These are phyloP conservation scores for Ensete glaucum DNA, from an alignment of 176 grass and related monocot species.

Conservation along the genomic window DNA sequence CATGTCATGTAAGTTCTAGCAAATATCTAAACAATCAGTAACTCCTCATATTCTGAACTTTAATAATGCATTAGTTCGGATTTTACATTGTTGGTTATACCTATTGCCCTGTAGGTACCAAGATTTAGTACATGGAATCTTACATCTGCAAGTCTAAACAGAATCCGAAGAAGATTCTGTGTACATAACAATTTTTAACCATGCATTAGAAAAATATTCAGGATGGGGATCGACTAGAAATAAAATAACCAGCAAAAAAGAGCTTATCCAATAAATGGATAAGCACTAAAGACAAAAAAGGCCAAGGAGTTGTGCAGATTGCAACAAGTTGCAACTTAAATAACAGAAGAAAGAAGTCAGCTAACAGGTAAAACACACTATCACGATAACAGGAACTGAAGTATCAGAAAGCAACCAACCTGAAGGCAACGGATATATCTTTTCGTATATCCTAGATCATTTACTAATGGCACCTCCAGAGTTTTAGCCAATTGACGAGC, in stretches of 20 bases:
- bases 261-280: not conserved
- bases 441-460: slow-evolving; percentile 97
- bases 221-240: not conserved
- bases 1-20: too few relatives aligned
- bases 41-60: too few relatives aligned
- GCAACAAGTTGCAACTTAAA: not conserved
- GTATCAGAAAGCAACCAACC: slow-evolving; percentile 29
- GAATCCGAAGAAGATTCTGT: not conserved
- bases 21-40: too few relatives aligned
- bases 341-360: not conserved
- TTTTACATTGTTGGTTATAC: too few relatives aligned
- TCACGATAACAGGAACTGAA: not conserved
- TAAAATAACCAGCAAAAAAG: not conserved
- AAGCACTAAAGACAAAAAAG: not conserved
- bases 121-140: too few relatives aligned
- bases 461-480: slow-evolving; percentile 90
- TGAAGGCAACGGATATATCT: slow-evolving; percentile 96
- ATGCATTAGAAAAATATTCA: not conserved
- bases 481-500: slow-evolving; percentile 77
- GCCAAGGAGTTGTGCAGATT: not conserved
- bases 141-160: not conserved
- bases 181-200: not conserved
- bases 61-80: too few relatives aligned
- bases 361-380: not conserved
- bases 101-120: too few relatives aligned